Evolutionary conservation across 805 yeast genomes (phyloP).

Genomic region (Saccharomycopsis sp.): DNA sequence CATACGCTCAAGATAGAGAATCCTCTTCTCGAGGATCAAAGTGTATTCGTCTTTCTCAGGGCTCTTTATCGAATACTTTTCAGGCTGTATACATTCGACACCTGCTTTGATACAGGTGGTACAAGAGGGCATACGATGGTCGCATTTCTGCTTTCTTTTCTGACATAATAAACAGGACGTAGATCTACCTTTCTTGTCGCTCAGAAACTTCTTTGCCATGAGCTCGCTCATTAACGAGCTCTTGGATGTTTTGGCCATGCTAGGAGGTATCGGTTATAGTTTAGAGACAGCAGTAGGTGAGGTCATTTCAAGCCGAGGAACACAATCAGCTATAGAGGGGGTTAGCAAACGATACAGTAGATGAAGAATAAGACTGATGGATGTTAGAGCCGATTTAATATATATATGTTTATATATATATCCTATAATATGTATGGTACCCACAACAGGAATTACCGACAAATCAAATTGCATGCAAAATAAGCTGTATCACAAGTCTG

Average conservation of each 20-base stretch:
- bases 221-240: conserved; percentile 15
- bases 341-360: too few relatives aligned
- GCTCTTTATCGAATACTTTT: conserved; percentile 41
- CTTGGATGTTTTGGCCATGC: conserved; percentile 14
- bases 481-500: too few relatives aligned
- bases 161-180: conserved; percentile 52
- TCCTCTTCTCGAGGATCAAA: conserved; percentile 46
- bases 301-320: too few relatives aligned
- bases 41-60: conserved; percentile 54
- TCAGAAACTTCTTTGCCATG: conserved; percentile 24
- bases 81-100: conserved; percentile 57
- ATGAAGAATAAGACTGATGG: too few relatives aligned
- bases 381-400: too few relatives aligned
- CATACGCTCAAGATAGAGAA: conserved; percentile 44
- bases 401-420: too few relatives aligned
- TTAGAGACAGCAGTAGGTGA: too few relatives aligned
- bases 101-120: conserved; percentile 62
- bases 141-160: conserved; percentile 57
- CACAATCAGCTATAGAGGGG: too few relatives aligned
- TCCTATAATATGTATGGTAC: too few relatives aligned
- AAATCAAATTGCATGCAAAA: too few relatives aligned
- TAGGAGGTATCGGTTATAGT: too few relatives aligned
- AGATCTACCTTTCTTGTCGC: conserved; percentile 49
- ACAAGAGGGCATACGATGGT: conserved; percentile 57
- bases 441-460: too few relatives aligned